Evolutionary conservation across 805 yeast species (phyloP), one percentile per base, ranked within the genome.

Genomic region (Suhomyces kilbournensis): DNA sequence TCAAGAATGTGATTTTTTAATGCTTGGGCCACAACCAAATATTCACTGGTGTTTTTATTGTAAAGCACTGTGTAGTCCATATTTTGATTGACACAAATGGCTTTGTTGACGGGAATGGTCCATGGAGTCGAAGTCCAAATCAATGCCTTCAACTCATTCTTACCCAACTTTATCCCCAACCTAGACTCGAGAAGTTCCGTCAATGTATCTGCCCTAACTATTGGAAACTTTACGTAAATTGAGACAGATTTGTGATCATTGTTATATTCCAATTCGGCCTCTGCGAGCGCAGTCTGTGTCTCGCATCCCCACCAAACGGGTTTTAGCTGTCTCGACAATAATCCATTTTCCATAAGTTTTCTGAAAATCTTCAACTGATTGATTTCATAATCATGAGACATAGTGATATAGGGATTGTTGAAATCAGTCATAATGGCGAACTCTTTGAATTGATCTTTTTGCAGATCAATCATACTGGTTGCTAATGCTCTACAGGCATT

Each of bases 121-220:
- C 99, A 94, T 0, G 99, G 97, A 1, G 99, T 94, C 1, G 97
- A 92, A 0, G 99, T 94, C 99, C 99, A 94, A 52, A 94, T 90
- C 55, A 88, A 61, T 2, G 68, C 53, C n/a, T 58, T 52, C 17
- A 67, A 53, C 15, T 59, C 52, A 2, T 61, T 47, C 4, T 43
- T 23, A 19, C 23, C 32, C 34, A 47, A 23, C 20, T 22, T 10
- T n/a, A 15, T 10, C 2, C 35, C 50, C 42, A 52, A 53, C 44
- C 49, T 35, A 0, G 52, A 17, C 3, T 58, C 15, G 2, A 61
- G 40, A 1, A 53, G 52, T 19, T 17, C n/a, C 3, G 55, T 50
- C 0, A 75, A 62, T 1, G 62, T 55, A 0, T 59, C 59, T 0
- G 69, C 56, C 3, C 47, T 22, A 3, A 54, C 52, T 1, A 67